Conservation (phyloP, 2,329 filamentous ascomycete species). For the Xenoacremonium recifei region DNA sequence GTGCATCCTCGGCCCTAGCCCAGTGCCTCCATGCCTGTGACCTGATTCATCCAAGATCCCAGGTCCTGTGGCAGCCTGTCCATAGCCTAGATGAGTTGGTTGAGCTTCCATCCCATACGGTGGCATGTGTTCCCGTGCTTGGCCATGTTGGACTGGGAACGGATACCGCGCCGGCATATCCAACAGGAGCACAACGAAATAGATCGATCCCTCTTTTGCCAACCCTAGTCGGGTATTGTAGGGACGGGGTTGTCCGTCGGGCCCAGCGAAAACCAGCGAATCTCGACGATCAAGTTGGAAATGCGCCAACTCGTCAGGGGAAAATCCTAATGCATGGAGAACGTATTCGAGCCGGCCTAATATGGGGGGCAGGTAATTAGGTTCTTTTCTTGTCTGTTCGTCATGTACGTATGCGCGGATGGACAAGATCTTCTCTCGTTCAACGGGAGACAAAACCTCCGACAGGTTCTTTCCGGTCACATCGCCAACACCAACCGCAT, state of each 20-base stretch:
- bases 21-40: conserved; percentile 32
- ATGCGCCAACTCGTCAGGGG: conserved; percentile 49
- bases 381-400: conserved; percentile 57
- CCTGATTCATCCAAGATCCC: conserved; percentile 47
- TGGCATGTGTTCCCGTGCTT: no score
- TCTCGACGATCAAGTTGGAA: conserved; percentile 54
- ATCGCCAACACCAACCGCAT: conserved; percentile 50
- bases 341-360: conserved; percentile 54
- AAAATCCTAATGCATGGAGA: conserved; percentile 55
- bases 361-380: conserved; percentile 65
- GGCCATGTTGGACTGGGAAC: conserved; percentile 46
- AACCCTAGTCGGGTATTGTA: conserved; percentile 54
- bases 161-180: conserved; percentile 33
- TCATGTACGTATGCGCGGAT: conserved; percentile 54
- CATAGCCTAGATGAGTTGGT: conserved; percentile 34
- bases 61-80: conserved; percentile 45
- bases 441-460: conserved; percentile 51
- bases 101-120: no score
- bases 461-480: conserved; percentile 50
- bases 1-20: conserved; percentile 7
- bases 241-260: conserved; percentile 50
- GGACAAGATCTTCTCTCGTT: conserved; percentile 50
- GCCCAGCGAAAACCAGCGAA: conserved; percentile 51
- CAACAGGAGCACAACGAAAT: conserved; percentile 57
- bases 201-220: conserved; percentile 60